These are phyloP conservation scores for Gremmenia infestans DNA, from an alignment of 2,329 filamentous ascomycete species.

Conservation along the genomic window DNA sequence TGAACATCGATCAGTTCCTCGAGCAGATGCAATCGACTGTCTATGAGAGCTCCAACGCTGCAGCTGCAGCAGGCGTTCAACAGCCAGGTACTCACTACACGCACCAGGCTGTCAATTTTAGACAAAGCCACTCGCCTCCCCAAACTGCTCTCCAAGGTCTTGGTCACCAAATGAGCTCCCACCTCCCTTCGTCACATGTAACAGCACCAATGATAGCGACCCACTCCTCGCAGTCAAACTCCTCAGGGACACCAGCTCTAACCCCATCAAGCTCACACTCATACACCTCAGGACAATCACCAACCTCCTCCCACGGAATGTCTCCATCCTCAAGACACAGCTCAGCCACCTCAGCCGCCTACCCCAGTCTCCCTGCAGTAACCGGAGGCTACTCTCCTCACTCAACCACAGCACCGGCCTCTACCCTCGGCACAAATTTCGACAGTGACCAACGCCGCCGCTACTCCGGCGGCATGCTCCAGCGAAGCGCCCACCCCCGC, in stretches of 20 bases:
- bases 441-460: constrained; percentile 59
- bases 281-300: constrained; percentile 73
- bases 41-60: constrained; percentile 84
- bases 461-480: constrained; percentile 63
- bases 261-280: constrained; percentile 73
- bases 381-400: constrained; percentile 65
- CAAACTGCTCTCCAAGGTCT: constrained; percentile 29
- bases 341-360: constrained; percentile 58
- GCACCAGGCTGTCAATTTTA: constrained; percentile 48
- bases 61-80: constrained; percentile 72
- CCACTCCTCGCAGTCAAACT: constrained; percentile 45
- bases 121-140: constrained; percentile 51
- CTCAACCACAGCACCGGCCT: constrained; percentile 58
- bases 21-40: constrained; percentile 95
- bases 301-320: constrained; percentile 61
- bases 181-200: constrained; percentile 39
- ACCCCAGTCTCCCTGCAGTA: constrained; percentile 69
- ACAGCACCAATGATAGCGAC: constrained; percentile 58
- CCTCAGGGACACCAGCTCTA: constrained; percentile 64
- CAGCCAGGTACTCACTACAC: constrained; percentile 67
- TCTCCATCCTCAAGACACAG: constrained; percentile 60
- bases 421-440: constrained; percentile 65
- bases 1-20: constrained; percentile 91
- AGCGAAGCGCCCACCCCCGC: constrained; percentile 47
- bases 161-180: constrained; percentile 22